Evolutionary conservation across 805 yeast species (phyloP).

Genomic region (Spencermartinsiella europaea): DNA sequence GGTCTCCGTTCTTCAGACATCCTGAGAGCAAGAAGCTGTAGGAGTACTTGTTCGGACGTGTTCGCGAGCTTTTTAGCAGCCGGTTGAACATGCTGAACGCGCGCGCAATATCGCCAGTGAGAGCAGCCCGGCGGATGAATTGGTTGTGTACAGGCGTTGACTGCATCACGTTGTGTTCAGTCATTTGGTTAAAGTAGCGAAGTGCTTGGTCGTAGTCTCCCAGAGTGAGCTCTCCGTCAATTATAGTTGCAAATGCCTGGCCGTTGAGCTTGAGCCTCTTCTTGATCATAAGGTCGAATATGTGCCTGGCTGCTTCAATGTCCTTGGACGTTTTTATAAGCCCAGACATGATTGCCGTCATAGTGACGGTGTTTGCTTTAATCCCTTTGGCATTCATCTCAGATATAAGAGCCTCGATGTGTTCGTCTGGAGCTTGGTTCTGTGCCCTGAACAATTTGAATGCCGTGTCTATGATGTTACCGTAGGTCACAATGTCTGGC

Average conservation of each 20-base stretch:
- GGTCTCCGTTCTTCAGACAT: conserved; percentile 5
- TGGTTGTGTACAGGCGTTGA: conserved; percentile 30
- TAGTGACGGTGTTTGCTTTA: conserved; percentile 41
- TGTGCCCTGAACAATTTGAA: conserved; percentile 43
- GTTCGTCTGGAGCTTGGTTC: conserved; percentile 36
- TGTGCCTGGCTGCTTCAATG: conserved; percentile 45
- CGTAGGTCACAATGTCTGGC: conserved; percentile 60
- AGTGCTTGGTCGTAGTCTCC: conserved; percentile 24
- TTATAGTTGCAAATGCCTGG: conserved; percentile 28
- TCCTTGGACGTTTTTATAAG: conserved; percentile 45
- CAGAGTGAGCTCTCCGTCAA: conserved; percentile 27
- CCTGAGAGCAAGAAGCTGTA: conserved; percentile 25
- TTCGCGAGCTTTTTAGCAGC: conserved; percentile 12
- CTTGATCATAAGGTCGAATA: conserved; percentile 41
- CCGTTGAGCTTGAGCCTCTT: conserved; percentile 27
- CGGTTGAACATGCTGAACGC: conserved; percentile 21
- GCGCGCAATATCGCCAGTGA: conserved; percentile 14
- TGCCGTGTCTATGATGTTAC: conserved; percentile 51
- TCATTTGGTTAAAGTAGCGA: conserved; percentile 20
- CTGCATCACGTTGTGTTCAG: conserved; percentile 23
- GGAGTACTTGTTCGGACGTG: conserved; percentile 27
- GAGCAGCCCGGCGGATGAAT: conserved; percentile 25
- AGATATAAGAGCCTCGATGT: conserved; percentile 37
- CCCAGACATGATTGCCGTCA: conserved; percentile 50
- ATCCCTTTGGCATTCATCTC: conserved; percentile 39